Conservation (phyloP, 495 filamentous ascomycete genomes). For the Tuber microsphaerosporum region DNA sequence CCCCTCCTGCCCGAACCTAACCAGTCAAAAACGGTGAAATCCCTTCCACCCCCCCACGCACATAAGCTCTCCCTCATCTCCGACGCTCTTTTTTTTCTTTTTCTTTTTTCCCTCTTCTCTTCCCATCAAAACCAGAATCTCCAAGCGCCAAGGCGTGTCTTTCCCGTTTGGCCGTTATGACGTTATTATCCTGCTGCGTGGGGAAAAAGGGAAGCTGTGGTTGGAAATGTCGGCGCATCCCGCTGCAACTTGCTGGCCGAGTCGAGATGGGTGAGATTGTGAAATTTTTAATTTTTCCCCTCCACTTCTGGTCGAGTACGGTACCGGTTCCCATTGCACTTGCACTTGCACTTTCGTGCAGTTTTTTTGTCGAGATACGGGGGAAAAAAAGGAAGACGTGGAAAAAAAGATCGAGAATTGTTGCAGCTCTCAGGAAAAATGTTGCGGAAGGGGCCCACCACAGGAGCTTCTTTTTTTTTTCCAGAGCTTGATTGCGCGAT, state of each 20-base stretch:
- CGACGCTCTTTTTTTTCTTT: not conserved
- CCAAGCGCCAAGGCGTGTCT: not conserved
- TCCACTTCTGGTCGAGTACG: not conserved
- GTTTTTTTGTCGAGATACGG: not conserved
- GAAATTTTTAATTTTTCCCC: not conserved
- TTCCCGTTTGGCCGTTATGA: not conserved
- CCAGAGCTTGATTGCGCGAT: no score
- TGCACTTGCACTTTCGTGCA: not conserved
- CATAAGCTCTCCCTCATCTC: not conserved
- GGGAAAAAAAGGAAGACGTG: not conserved
- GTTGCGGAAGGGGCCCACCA: no score
- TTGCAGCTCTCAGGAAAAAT: no score
- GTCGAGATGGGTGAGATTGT: not conserved
- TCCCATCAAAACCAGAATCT: not conserved
- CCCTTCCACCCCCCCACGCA: not conserved
- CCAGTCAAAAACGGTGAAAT: not conserved
- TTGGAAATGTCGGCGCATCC: not conserved
- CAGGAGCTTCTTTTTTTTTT: no score
- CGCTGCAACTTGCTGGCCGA: not conserved
- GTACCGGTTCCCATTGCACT: not conserved
- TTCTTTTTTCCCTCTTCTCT: not conserved
- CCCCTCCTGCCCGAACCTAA: not conserved
- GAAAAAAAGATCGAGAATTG: no score
- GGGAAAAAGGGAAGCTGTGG: not conserved
- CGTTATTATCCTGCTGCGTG: not conserved